Evolutionary conservation across 2,329 filamentous ascomycete species (phyloP), one percentile per base, ranked within the genome.

Genomic region (Ascochyta clinopodiicola): DNA sequence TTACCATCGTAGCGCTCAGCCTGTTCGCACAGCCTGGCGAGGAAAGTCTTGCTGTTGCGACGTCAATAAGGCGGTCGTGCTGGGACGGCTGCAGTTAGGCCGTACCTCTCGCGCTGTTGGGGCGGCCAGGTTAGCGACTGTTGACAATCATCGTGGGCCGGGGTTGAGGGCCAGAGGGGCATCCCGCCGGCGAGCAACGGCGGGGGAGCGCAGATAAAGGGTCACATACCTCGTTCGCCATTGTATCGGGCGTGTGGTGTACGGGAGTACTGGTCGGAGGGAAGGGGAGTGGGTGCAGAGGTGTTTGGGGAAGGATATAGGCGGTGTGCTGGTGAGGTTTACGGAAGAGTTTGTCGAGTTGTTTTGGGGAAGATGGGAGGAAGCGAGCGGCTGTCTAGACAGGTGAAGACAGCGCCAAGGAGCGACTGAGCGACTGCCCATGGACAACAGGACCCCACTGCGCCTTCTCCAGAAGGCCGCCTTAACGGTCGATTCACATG

Each of bases 11-110:
- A 99, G 79, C 94, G 94, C 87, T 98, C 95, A 79, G 95, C 95
- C 88, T 99, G 95, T 91, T 98, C 95, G 86, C 95, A 98, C 79
- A 99, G 92, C 84, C 95, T 89, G 81, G 95, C 95, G 81, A 98
- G 92, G 87, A 98, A 98, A 78, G 95, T 98, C 89, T 98, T 98
- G 73, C 74, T 76, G 67, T 62, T 53, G 45, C 43, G 17, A 51
- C 43, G 72, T 75, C 67, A 76, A 71, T 70, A 59, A 52, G 40
- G 25, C 43, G 27, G 50, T 47, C 34, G 38, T 45, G 50, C 44
- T 40, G 47, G 43, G 46, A 53, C 42, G 62, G 50, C 59, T 56
- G 64, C 59, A 54, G 53, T 53, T 40, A 44, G 44, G 44, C 49
- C 61, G 64, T 80, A 81, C 79, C 79, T 81, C 73, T 81, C 79